Conservation (phyloP, 495 filamentous ascomycete genomes). For the Trichocladium antarcticum region DNA sequence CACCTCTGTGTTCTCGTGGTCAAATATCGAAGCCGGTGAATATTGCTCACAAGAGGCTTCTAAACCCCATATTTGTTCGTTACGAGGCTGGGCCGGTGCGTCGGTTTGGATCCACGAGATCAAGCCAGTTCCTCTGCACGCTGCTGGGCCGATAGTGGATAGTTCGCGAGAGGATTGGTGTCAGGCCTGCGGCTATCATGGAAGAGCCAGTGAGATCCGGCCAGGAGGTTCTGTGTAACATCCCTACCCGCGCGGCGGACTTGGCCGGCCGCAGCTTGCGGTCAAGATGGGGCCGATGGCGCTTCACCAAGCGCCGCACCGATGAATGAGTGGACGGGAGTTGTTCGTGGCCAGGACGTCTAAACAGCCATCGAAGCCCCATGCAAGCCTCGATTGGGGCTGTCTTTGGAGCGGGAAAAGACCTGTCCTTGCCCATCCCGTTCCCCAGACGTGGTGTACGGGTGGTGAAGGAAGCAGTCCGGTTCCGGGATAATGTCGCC, state of each 20-base stretch:
- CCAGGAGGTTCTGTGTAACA: not conserved
- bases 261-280: constrained; percentile 1
- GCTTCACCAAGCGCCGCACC: not conserved
- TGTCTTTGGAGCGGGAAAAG: too few species aligned
- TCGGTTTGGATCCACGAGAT: not conserved
- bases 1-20: too few species aligned
- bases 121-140: not conserved
- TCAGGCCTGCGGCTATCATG: not conserved
- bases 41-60: too few species aligned
- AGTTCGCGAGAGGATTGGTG: not conserved
- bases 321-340: not conserved
- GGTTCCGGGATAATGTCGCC: not conserved
- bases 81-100: too few species aligned
- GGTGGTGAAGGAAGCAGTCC: not conserved
- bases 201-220: not conserved
- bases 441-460: constrained; percentile 14
- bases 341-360: too few species aligned
- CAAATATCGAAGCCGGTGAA: too few species aligned
- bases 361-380: too few species aligned
- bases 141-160: too few species aligned
- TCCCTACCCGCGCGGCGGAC: not conserved
- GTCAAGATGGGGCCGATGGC: not conserved
- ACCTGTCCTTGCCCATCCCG: constrained; percentile 12
- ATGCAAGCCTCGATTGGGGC: too few species aligned
- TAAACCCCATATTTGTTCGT: too few species aligned